Evolutionary conservation across 1,139 yeast species (phyloP).

Genomic region (Lodderomyces theae): DNA sequence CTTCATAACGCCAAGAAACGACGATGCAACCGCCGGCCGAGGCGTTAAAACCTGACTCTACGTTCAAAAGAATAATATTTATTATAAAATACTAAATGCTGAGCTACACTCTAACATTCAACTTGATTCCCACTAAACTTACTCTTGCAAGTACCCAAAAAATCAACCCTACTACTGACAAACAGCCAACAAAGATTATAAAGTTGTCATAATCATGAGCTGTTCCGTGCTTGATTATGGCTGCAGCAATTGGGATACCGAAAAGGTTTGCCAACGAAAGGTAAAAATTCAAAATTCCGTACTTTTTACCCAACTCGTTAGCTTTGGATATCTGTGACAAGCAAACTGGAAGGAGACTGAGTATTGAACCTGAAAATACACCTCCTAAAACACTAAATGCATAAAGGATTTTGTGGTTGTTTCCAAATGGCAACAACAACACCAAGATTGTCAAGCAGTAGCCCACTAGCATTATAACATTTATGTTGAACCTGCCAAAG

Average conservation of each 20-base stretch:
- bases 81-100: too few species aligned
- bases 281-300: conserved; percentile 38
- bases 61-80: too few species aligned
- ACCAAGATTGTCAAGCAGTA: conserved; percentile 30
- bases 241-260: conserved; percentile 45
- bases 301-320: conserved; percentile 39
- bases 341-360: conserved; percentile 41
- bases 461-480: conserved; percentile 34
- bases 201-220: conserved; percentile 31
- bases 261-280: conserved; percentile 41
- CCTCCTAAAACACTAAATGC: conserved; percentile 39
- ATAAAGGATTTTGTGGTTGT: conserved; percentile 27
- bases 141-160: conserved; percentile 37
- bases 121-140: conserved; percentile 30
- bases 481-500: conserved; percentile 39
- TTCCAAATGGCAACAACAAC: conserved; percentile 43
- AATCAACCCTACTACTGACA: conserved; percentile 26
- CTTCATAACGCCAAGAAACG: conserved; percentile 1
- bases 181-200: conserved; percentile 34
- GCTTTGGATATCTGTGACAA: conserved; percentile 39
- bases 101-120: conserved; percentile 32
- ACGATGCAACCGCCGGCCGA: too few species aligned
- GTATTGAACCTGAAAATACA: conserved; percentile 28
- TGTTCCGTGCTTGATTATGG: conserved; percentile 37
- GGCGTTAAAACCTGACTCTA: too few species aligned